Conservation (phyloP, 331 rosid genomes). For the Prunus yedoensis region DNA sequence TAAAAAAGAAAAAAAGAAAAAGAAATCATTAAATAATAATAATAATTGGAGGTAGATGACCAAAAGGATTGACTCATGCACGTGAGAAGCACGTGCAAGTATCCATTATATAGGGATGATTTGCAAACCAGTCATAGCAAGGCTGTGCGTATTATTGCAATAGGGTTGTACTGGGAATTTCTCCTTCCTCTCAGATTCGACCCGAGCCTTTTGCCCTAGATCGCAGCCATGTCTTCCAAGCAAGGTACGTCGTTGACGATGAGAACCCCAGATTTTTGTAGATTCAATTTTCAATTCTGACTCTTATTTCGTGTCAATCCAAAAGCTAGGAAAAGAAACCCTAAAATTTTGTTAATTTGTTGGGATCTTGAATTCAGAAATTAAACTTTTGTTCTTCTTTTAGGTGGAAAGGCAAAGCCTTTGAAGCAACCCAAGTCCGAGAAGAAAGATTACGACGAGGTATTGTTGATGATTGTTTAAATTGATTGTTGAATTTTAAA, state of each 20-base stretch:
- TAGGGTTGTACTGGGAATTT: constrained; percentile 22
- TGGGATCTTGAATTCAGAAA: not conserved
- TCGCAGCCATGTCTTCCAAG: constrained; percentile 74
- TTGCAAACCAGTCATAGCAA: not conserved
- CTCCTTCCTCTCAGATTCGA: constrained; percentile 22
- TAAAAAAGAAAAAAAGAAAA: no score
- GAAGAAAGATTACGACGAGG: constrained; percentile 83
- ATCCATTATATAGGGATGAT: not conserved
- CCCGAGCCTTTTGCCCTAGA: constrained; percentile 40
- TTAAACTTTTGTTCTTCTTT: not conserved
- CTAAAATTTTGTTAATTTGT: not conserved
- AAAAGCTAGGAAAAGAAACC: not conserved
- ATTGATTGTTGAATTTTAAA: not conserved
- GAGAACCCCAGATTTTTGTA: not conserved
- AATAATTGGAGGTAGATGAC: not conserved
- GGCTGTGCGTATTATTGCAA: constrained; percentile 14
- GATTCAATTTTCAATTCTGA: constrained; percentile 9
- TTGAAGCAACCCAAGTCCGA: constrained; percentile 91
- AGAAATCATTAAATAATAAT: no score
- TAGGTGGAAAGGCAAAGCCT: constrained; percentile 97
- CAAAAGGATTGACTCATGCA: not conserved
- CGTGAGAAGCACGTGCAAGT: constrained; percentile 11
- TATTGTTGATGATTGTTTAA: constrained; percentile 14
- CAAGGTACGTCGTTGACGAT: constrained; percentile 52
- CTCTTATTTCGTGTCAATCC: not conserved